A percentile compares a stretch with the other conserved stretches of the same genome.
Evolutionary conservation across 2,329 filamentous ascomycete species (phyloP).

Genomic region (Thelonectria olida): DNA sequence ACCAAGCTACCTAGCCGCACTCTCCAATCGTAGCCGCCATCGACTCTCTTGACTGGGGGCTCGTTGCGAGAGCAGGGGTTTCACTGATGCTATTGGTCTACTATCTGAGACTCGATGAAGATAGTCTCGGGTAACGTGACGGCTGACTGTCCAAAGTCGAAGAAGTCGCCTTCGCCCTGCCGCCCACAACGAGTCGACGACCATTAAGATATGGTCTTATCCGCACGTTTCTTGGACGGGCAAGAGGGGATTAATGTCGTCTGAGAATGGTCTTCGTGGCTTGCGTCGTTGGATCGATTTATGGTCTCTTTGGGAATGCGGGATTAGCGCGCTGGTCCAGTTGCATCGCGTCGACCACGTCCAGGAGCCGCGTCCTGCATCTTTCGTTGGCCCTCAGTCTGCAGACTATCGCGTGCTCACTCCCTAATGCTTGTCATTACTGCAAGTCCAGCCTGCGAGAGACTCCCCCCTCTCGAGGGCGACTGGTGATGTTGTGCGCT

Average conservation of each 20-base stretch:
- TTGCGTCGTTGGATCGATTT: conserved; percentile 32
- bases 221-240: conserved; percentile 33
- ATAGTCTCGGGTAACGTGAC: conserved; percentile 48
- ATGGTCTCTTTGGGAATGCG: conserved; percentile 33
- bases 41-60: conserved; percentile 37
- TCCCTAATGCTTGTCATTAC: conserved; percentile 10
- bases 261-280: conserved; percentile 37
- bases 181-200: conserved; percentile 11
- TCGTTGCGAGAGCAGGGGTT: conserved; percentile 43
- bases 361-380: conserved; percentile 30
- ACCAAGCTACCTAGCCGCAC: conserved; percentile 38
- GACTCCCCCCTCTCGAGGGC: conserved; percentile 1
- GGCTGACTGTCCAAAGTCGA: conserved; percentile 19
- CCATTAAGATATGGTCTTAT: conserved; percentile 32
- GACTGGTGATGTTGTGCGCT: conserved; percentile 12
- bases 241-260: conserved; percentile 27
- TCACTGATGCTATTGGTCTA: conserved; percentile 45
- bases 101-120: conserved; percentile 38
- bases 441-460: neutral
- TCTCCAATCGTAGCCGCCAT: conserved; percentile 48
- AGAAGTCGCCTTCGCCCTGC: neutral
- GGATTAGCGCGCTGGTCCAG: conserved; percentile 42
- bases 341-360: conserved; percentile 10
- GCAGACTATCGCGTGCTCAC: conserved; percentile 20
- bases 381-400: conserved; percentile 32